Evolutionary conservation across 192 early-diverging fungal genomes (phyloP), one percentile per base, ranked within the genome.

Genomic region (Backusella macrospora): DNA sequence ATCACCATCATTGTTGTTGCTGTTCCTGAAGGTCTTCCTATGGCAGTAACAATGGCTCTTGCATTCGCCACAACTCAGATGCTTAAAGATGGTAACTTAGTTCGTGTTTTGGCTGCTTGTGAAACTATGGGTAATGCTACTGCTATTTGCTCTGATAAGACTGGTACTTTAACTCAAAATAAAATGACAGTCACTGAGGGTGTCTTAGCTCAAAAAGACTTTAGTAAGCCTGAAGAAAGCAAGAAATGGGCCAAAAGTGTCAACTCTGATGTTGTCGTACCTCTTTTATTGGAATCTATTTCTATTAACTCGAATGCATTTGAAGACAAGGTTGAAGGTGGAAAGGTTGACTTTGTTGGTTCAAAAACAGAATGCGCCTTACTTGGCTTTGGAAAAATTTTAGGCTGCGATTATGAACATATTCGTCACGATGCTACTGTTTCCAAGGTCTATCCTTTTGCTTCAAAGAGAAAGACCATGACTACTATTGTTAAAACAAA

Each of bases 391-490:
- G 73, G 83, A 68, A 89, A 88, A 81, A 67, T 21, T 67, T 84
- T 91, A 64, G 93, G 92, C 7, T 78, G 79, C 38, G 87, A 87
- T 59, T 90, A 92, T 83, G 85, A 82, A 71, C 72, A 73, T 59
- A 74, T 84, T 71, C 88, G 92, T 63, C 74, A 82, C 5, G 81
- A 86, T 66, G 44, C 70, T 75, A 83, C 79, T 69, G 69, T 88
- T 26, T 81, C 86, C 40, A 90, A 92, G 55, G 83, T 96, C 38
- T 90, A 90, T 62, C 96, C 97, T 38, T 99, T 99, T 86, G 90
- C 90, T 26, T 96, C 94, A 23, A 87, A 92, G 77, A 89, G 90
- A 73, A 99, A 99, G 87, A 87, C 92, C 68, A 97, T 97, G 96
- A 86, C 91, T 29, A 90, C 90, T 6, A 77, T 92, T 68, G 79